phyloP scores from a whole-genome alignment of 441 rosid genomes.

The Mallotus japonicus region DNA sequence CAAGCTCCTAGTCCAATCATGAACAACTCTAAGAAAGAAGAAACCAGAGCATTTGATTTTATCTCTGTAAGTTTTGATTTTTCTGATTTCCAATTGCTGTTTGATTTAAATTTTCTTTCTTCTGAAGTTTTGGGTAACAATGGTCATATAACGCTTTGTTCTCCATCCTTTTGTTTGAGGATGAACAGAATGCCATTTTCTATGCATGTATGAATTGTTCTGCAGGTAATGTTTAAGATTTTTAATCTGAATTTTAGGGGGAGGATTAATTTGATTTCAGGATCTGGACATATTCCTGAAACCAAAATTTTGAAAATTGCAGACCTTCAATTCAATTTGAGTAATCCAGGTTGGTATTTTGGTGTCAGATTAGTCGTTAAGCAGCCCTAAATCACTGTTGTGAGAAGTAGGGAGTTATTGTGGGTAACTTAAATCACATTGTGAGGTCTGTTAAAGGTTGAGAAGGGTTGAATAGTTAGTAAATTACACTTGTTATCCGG shows the following conservation, averaged over 20 bases:
- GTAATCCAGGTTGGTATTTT: background rate
- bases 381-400: background rate
- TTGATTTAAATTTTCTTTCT: background rate
- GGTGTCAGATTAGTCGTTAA: background rate
- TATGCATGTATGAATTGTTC: background rate
- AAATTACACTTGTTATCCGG: background rate
- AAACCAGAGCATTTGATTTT: slow-evolving; percentile 89
- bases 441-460: too few relatives aligned
- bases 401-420: background rate
- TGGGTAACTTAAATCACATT: background rate
- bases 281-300: background rate
- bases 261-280: background rate
- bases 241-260: background rate
- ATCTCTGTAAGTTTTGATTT: slow-evolving; percentile 70
- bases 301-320: background rate
- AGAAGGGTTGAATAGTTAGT: background rate
- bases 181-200: background rate
- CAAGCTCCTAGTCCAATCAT: slow-evolving; percentile 56
- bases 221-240: background rate
- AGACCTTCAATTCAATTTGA: too few relatives aligned
- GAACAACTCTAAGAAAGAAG: slow-evolving; percentile 79
- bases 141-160: background rate
- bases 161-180: background rate
- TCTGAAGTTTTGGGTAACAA: background rate
- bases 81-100: slow-evolving; percentile 1